Percentiles rank a stretch among this genome's conserved stretches.
Evolutionary conservation across 202 grass and related monocot species (phyloP).

Genomic region (Cymbopogon flexuosus): DNA sequence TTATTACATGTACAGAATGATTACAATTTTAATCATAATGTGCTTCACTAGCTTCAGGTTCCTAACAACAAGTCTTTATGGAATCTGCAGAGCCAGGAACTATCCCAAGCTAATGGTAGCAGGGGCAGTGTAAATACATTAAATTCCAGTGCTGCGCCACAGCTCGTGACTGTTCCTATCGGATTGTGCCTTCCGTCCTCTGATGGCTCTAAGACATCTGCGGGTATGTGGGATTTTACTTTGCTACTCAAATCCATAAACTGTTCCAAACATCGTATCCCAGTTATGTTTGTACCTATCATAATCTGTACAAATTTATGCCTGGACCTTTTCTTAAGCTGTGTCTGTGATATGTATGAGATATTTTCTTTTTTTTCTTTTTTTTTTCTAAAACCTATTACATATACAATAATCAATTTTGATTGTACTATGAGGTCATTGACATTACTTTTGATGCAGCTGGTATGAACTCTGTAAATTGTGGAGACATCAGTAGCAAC

Average conservation of each 20-base stretch:
- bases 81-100: conserved; percentile 47
- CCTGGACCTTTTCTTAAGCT: conserved; percentile 11
- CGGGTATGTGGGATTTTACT: conserved; percentile 31
- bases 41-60: conserved; percentile 8
- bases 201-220: conserved; percentile 35
- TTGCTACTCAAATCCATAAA: background rate
- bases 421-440: background rate
- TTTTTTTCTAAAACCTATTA: background rate
- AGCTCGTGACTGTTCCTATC: conserved; percentile 54
- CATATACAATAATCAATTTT: background rate
- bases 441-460: conserved; percentile 34
- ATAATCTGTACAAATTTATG: background rate
- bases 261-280: conserved; percentile 6
- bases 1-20: conserved; percentile 1
- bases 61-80: conserved; percentile 30
- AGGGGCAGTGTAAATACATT: conserved; percentile 15
- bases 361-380: background rate
- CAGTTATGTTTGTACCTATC: background rate
- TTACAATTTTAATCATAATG: conserved; percentile 21
- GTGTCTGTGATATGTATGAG: background rate
- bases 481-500: conserved; percentile 14
- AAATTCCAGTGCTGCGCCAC: conserved; percentile 25
- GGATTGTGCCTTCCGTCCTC: conserved; percentile 43
- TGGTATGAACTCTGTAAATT: conserved; percentile 34
- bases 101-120: conserved; percentile 45